These are phyloP conservation scores for Hypoxylon sp. DNA, from an alignment of 2,329 filamentous ascomycete genomes.

Conservation along the genomic window DNA sequence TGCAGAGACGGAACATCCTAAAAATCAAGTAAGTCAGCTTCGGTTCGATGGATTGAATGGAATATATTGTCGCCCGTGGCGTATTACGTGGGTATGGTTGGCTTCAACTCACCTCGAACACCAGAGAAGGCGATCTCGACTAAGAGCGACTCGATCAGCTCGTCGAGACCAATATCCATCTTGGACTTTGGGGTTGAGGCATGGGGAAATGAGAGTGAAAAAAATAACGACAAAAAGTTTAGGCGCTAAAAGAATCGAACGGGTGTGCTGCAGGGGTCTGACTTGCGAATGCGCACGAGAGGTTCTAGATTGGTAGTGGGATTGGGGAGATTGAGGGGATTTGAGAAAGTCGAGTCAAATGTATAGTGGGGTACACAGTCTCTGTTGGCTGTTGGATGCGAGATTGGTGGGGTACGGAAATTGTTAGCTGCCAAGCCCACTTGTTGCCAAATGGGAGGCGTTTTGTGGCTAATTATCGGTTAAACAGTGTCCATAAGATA, in stretches of 20 bases:
- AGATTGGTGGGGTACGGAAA: conserved; percentile 2
- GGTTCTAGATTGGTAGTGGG: conserved; percentile 27
- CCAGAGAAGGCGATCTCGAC: conserved; percentile 62
- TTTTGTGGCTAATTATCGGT: conserved; percentile 12
- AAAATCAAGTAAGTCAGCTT: conserved; percentile 36
- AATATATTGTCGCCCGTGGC: background rate
- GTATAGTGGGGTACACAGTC: conserved; percentile 6
- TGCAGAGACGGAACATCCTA: conserved; percentile 51
- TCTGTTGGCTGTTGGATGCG: conserved; percentile 3
- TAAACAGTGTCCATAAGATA: too few relatives aligned
- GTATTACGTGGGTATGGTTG: conserved; percentile 17
- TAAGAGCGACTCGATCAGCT: conserved; percentile 62
- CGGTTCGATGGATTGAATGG: background rate
- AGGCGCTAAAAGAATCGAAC: conserved; percentile 51
- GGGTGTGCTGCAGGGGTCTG: conserved; percentile 44
- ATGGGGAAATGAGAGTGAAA: conserved; percentile 46
- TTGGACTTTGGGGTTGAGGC: conserved; percentile 42
- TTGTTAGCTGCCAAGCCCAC: conserved; percentile 3
- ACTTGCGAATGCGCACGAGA: conserved; percentile 21
- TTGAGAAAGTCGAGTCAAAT: conserved; percentile 13
- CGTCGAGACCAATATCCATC: conserved; percentile 61
- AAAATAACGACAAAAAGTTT: conserved; percentile 38
- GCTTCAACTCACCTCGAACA: conserved; percentile 57
- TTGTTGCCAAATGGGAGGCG: background rate
- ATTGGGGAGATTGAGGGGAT: conserved; percentile 30